Conservation (phyloP, 768 basidiomycete genomes). For the Tricholoma furcatifolium region DNA sequence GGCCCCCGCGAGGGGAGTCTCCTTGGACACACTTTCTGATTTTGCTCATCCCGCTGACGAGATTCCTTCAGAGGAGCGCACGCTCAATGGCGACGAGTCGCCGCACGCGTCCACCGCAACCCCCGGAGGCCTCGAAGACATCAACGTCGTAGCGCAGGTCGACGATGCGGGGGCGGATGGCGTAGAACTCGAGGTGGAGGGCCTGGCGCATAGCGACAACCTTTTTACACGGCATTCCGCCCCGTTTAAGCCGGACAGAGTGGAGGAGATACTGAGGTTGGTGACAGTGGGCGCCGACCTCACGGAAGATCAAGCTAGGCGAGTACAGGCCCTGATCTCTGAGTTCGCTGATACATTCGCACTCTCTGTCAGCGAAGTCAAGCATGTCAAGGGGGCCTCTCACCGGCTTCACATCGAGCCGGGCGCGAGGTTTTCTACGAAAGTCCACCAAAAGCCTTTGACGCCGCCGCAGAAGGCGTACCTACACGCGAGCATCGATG, state of each 20-base stretch:
- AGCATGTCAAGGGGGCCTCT: constrained; percentile 24
- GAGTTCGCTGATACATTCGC: constrained; percentile 40
- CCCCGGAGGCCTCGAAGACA: no score
- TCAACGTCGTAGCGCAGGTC: no score
- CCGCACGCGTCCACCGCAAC: no score
- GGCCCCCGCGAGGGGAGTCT: background rate
- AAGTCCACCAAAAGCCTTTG: constrained; percentile 28
- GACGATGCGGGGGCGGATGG: no score
- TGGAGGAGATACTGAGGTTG: constrained; percentile 18
- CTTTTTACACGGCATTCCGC: constrained; percentile 20
- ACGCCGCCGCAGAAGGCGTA: constrained; percentile 30
- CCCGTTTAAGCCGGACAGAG: constrained; percentile 23
- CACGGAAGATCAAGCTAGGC: constrained; percentile 16
- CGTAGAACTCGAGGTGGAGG: no score
- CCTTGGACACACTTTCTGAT: no score
- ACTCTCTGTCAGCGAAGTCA: constrained; percentile 36
- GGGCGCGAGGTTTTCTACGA: constrained; percentile 26
- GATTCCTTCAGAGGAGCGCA: no score
- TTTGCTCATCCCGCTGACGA: no score
- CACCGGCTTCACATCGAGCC: constrained; percentile 32
- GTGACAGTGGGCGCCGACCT: constrained; percentile 31
- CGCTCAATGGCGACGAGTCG: no score
- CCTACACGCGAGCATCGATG: constrained; percentile 29
- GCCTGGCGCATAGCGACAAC: no score
- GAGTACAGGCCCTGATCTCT: constrained; percentile 20